Evolutionary conservation across 805 yeast species (phyloP).

Genomic region (Saccharomycopsis malanga): DNA sequence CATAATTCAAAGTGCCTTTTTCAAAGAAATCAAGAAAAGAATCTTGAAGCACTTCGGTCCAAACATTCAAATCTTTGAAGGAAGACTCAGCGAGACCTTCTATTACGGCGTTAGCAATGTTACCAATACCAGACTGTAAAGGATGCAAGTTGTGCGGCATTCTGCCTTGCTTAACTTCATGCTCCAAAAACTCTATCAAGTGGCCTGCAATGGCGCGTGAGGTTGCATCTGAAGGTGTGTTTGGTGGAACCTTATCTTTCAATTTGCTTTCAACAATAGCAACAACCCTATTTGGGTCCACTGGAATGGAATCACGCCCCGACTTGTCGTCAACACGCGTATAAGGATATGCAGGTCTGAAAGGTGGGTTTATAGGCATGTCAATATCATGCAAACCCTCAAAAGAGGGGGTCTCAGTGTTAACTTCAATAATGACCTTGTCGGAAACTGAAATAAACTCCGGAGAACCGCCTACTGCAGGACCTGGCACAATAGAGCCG

Average conservation of each 20-base stretch:
- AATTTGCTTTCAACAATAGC: conserved; percentile 84
- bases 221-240: conserved; percentile 79
- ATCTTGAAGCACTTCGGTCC: conserved; percentile 99
- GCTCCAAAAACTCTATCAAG: conserved; percentile 78
- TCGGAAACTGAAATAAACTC: conserved; percentile 84
- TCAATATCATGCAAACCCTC: conserved; percentile 97
- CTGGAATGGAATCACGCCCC: conserved; percentile 72
- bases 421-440: conserved; percentile 86
- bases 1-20: conserved; percentile 86
- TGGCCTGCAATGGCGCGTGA: conserved; percentile 78
- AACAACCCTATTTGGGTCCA: conserved; percentile 81
- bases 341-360: conserved; percentile 85
- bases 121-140: conserved; percentile 96
- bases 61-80: conserved; percentile 83
- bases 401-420: conserved; percentile 88
- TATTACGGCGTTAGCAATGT: conserved; percentile 96
- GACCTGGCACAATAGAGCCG: conserved; percentile 92
- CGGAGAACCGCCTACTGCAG: conserved; percentile 97
- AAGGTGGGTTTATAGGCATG: conserved; percentile 85
- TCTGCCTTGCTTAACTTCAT: conserved; percentile 86
- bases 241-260: conserved; percentile 78
- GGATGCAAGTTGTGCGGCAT: conserved; percentile 91
- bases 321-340: conserved; percentile 62
- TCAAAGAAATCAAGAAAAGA: conserved; percentile 93
- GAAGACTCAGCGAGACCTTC: conserved; percentile 87